A percentile compares a stretch with the other conserved stretches of the same genome.
Conservation (phyloP, 805 yeast genomes). For the Candida broadrunensis region DNA sequence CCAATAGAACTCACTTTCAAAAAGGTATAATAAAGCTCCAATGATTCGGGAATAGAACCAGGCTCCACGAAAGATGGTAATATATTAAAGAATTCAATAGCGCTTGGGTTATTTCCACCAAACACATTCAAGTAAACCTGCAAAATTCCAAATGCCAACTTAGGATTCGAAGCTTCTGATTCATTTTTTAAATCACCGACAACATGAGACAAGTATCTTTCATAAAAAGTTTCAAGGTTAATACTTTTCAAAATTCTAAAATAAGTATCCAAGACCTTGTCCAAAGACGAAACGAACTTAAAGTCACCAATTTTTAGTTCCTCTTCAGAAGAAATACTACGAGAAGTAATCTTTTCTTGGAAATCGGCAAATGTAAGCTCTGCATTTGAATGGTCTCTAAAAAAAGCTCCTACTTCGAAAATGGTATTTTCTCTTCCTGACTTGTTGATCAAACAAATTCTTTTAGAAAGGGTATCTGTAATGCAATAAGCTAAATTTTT, state of each 20-base stretch:
- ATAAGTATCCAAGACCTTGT: slow-evolving; percentile 10
- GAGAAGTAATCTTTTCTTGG: no score
- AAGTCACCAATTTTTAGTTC: slow-evolving; percentile 1
- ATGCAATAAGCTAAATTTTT: slow-evolving; percentile 1
- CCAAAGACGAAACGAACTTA: slow-evolving; percentile 7
- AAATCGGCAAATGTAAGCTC: no score
- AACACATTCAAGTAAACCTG: neutral
- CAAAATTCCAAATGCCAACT: slow-evolving; percentile 6
- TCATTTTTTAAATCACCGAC: slow-evolving; percentile 8
- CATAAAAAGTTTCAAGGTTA: neutral
- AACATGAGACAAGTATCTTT: slow-evolving; percentile 4
- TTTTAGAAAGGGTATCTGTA: slow-evolving; percentile 8
- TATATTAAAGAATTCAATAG: slow-evolving; percentile 1
- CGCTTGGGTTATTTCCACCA: neutral
- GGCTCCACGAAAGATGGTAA: neutral
- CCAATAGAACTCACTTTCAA: no score
- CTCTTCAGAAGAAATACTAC: no score
- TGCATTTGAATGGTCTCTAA: no score
- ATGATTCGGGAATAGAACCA: no score
- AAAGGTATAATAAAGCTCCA: no score
- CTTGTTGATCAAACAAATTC: neutral
- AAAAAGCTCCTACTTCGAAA: no score
- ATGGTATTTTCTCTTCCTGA: neutral
- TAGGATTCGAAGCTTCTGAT: slow-evolving; percentile 3
- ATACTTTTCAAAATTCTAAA: slow-evolving; percentile 5